Conservation (phyloP, 1,284 basidiomycete genomes). For the Schizopora paradoxa region DNA sequence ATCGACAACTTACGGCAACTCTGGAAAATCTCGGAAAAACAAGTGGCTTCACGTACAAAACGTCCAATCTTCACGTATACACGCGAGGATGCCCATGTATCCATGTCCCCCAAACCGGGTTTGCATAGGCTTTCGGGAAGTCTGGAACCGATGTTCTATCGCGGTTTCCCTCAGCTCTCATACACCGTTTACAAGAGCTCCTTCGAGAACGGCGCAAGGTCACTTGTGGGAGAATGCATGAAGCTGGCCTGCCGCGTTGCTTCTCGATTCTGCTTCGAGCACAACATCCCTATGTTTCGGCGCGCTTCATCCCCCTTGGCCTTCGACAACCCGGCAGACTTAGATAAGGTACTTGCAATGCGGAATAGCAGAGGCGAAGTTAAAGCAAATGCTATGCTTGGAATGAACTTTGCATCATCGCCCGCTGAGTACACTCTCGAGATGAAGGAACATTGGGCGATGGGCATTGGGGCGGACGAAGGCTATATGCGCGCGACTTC, state of each 20-base stretch:
- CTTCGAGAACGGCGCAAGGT: constrained; percentile 38
- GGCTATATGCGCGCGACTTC: constrained; percentile 85
- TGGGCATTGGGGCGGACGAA: constrained; percentile 67
- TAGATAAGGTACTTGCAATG: constrained; percentile 34
- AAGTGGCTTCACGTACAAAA: not conserved
- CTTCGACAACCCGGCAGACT: constrained; percentile 28
- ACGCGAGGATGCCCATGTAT: constrained; percentile 24
- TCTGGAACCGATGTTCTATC: constrained; percentile 37
- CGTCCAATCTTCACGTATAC: constrained; percentile 24
- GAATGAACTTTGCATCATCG: constrained; percentile 31
- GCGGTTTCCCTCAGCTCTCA: constrained; percentile 52
- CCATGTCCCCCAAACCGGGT: constrained; percentile 27
- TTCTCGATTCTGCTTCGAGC: constrained; percentile 66
- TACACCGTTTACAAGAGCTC: constrained; percentile 37
- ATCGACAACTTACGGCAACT: constrained; percentile 1
- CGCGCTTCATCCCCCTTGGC: constrained; percentile 44
- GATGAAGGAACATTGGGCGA: constrained; percentile 60
- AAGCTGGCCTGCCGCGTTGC: constrained; percentile 76
- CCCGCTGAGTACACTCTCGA: constrained; percentile 42
- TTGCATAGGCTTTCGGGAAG: constrained; percentile 26
- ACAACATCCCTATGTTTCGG: constrained; percentile 61
- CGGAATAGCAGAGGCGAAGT: constrained; percentile 43
- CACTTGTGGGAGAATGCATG: constrained; percentile 79
- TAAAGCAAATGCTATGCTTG: constrained; percentile 30
- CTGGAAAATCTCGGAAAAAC: constrained; percentile 5